Percentiles rank a stretch among this genome's conserved stretches.
Conservation (phyloP, 2,329 filamentous ascomycete genomes). For the Penicillium vulpinum region DNA sequence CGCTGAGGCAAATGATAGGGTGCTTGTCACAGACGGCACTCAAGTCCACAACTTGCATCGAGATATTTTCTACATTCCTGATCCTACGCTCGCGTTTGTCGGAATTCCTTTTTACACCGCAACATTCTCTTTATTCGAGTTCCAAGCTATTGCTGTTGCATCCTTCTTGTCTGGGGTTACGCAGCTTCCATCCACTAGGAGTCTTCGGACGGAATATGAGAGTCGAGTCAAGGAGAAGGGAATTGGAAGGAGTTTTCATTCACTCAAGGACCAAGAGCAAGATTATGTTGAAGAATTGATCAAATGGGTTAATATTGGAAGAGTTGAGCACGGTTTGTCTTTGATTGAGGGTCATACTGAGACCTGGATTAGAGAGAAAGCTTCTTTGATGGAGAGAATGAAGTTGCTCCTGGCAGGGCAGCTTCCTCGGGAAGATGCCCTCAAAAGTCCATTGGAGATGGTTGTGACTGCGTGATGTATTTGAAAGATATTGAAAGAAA, state of each 20-base stretch:
- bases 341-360: constrained; percentile 33
- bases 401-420: constrained; percentile 17
- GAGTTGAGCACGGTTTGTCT: constrained; percentile 19
- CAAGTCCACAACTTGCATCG: constrained; percentile 68
- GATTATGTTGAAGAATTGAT: constrained; percentile 36
- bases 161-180: constrained; percentile 57
- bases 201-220: constrained; percentile 39
- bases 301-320: constrained; percentile 36
- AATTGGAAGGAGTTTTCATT: constrained; percentile 39
- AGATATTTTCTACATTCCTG: constrained; percentile 70
- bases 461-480: not conserved
- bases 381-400: constrained; percentile 25
- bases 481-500: not conserved
- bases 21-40: constrained; percentile 64
- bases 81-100: constrained; percentile 64
- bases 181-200: constrained; percentile 46
- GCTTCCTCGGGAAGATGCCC: constrained; percentile 6
- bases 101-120: constrained; percentile 66
- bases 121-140: constrained; percentile 70
- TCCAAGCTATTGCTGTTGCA: constrained; percentile 64
- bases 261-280: constrained; percentile 37
- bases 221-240: constrained; percentile 29
- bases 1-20: constrained; percentile 51
- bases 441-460: constrained; percentile 7
- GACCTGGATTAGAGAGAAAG: constrained; percentile 32